Base-by-base conservation (phyloP, 768 basidiomycete genomes). In the Naematelia encephala region DNA sequence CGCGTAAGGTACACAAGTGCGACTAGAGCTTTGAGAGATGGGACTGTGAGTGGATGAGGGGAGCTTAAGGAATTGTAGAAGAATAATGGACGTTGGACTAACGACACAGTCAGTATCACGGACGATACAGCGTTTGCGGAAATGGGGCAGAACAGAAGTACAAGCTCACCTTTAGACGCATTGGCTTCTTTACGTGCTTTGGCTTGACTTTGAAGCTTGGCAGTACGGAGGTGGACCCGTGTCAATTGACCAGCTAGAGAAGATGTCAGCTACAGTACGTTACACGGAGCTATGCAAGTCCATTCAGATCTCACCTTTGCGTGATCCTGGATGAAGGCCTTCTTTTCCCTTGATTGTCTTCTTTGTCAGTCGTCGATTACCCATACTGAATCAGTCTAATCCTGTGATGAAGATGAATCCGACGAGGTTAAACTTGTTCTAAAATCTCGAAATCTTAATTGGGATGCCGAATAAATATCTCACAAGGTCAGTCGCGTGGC, bases 321-420 rank as follows among this genome's bases (percentile, higher is more conserved):
- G 58, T 19, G 77, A 78, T 39, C 73, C 71, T 4, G 77, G 77
- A 56, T 78, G 77, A 46, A 78, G 57, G 19, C 66, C 66, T 29
- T 75, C 75, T 60, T 76, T 77, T 28, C 77, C 77, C 61, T 77
- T 76, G 62, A 78, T 69, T 16, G 74, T 69, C 64, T 78, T 77
- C 50, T 66, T 70, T 12, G 77, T 78, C 14, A 76, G 49, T 46
- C 60, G 57, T 44, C 73, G 64, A 58, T 75, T 76, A 54, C 71
- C 71, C 74, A 76, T 76, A 8, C 19, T 26, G 8, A 28, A n/a
- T n/a, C n/a, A n/a, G n/a, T n/a, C n/a, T n/a, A n/a, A n/a, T n/a
- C n/a, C n/a, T n/a, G n/a, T n/a, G n/a, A n/a, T n/a, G n/a, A n/a
- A n/a, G n/a, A n/a, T n/a, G n/a, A n/a, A n/a, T n/a, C n/a, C n/a